These are phyloP conservation scores for Amanita jacksonii DNA, from an alignment of 768 basidiomycete genomes.

Conservation along the genomic window DNA sequence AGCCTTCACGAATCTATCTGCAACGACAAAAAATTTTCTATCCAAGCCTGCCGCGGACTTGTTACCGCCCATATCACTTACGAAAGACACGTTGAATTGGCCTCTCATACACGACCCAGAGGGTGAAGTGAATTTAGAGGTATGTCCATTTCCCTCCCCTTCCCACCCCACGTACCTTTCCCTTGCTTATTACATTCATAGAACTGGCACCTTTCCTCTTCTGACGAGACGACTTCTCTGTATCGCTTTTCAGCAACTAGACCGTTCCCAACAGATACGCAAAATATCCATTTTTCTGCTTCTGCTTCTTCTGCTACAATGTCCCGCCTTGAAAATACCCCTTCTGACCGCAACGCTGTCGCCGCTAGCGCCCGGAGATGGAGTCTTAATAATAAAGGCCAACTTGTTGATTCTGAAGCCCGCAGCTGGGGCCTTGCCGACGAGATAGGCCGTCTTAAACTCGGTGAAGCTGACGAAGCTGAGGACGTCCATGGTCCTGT, in stretches of 20 bases:
- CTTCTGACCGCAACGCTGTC: slow-evolving; percentile 32
- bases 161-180: slow-evolving; percentile 24
- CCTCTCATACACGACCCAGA: slow-evolving; percentile 35
- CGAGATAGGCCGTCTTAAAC: slow-evolving; percentile 64
- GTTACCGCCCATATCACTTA: slow-evolving; percentile 25
- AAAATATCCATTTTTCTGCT: slow-evolving; percentile 32
- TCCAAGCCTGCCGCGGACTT: slow-evolving; percentile 23
- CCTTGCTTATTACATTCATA: slow-evolving; percentile 14
- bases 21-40: slow-evolving; percentile 36
- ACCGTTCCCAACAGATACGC: slow-evolving; percentile 24
- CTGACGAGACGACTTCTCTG: slow-evolving; percentile 26
- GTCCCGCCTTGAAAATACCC: slow-evolving; percentile 28
- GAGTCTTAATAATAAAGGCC: slow-evolving; percentile 56
- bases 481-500: slow-evolving; percentile 39
- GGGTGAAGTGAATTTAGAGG: slow-evolving; percentile 36
- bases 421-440: slow-evolving; percentile 66
- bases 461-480: slow-evolving; percentile 41
- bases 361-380: slow-evolving; percentile 41
- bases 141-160: slow-evolving; percentile 21
- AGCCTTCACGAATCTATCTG: slow-evolving; percentile 44
- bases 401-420: slow-evolving; percentile 48
- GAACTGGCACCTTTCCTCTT: slow-evolving; percentile 38
- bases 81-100: slow-evolving; percentile 38
- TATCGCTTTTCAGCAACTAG: slow-evolving; percentile 19
- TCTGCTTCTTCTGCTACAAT: slow-evolving; percentile 29